These are phyloP conservation scores for Yamadazyma phyllophila DNA, from an alignment of 805 yeast species.

Conservation along the genomic window DNA sequence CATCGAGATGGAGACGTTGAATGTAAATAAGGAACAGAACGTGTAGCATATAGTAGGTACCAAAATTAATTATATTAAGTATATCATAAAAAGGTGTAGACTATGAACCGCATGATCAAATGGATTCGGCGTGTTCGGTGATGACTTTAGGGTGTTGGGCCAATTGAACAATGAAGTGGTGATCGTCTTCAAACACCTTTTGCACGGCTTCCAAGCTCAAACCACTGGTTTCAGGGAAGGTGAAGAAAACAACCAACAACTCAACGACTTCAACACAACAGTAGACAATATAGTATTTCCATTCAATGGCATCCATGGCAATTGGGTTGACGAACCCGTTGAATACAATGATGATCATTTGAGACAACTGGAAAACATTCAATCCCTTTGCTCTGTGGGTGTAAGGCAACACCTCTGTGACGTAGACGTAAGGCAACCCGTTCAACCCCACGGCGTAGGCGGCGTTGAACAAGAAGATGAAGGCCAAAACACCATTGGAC, in stretches of 20 bases:
- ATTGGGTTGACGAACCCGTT: conserved; percentile 31
- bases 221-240: conserved; percentile 44
- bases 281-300: conserved; percentile 45
- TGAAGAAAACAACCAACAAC: conserved; percentile 28
- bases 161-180: conserved; percentile 1
- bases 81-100: too few relatives aligned
- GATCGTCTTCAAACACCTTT: conserved; percentile 33
- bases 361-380: conserved; percentile 24
- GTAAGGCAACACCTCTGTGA: conserved; percentile 41
- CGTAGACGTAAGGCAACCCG: conserved; percentile 45
- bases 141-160: background rate
- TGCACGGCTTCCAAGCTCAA: conserved; percentile 41
- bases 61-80: background rate
- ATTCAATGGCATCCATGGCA: conserved; percentile 39
- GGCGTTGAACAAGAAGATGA: conserved; percentile 22
- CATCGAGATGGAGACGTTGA: conserved; percentile 12
- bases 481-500: conserved; percentile 20
- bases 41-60: too few relatives aligned
- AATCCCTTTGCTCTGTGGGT: conserved; percentile 42
- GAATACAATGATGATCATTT: conserved; percentile 19
- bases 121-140: background rate
- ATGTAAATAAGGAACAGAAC: conserved; percentile 2
- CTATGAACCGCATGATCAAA: too few relatives aligned
- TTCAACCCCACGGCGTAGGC: conserved; percentile 33
- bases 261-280: conserved; percentile 28